Percentiles rank a stretch among this genome's conserved stretches.
phyloP scores from a whole-genome alignment of 305 asterid species.

The Rubia balearica region DNA sequence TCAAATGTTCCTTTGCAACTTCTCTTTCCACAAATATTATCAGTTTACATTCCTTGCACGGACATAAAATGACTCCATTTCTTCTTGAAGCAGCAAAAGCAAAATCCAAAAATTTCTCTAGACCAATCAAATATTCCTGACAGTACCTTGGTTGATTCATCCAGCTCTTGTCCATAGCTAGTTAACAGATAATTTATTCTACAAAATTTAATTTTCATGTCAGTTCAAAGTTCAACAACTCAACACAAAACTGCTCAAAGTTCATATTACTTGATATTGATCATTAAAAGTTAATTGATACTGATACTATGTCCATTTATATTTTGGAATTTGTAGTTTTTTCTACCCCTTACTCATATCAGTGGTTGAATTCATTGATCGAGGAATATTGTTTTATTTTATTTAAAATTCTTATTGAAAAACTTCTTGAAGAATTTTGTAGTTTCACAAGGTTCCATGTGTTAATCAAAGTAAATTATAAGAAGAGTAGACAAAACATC shows the following conservation, averaged over 20 bases:
- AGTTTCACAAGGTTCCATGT: too few relatives aligned
- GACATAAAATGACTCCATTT: not conserved
- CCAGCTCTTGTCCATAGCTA: not conserved
- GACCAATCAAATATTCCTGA: not conserved
- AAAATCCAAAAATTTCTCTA: not conserved
- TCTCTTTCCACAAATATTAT: not conserved
- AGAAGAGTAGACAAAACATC: too few relatives aligned
- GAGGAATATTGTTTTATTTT: too few relatives aligned
- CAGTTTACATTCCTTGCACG: constrained; percentile 3
- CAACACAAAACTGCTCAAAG: not conserved
- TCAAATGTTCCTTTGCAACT: not conserved
- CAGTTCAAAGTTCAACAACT: not conserved
- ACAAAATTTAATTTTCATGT: not conserved
- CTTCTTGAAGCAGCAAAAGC: not conserved
- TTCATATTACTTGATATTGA: not conserved
- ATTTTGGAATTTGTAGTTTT: too few relatives aligned
- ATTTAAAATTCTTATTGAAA: too few relatives aligned
- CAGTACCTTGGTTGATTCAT: not conserved
- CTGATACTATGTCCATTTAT: too few relatives aligned
- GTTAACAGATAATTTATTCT: not conserved
- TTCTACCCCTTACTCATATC: too few relatives aligned
- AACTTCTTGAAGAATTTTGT: too few relatives aligned
- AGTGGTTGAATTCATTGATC: too few relatives aligned
- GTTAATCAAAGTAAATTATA: too few relatives aligned
- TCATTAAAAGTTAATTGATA: too few relatives aligned